Percentiles rank a stretch among this genome's conserved stretches.
Evolutionary conservation across 2,329 filamentous ascomycete genomes (phyloP).

Genomic region (Sclerotinia trifoliorum): DNA sequence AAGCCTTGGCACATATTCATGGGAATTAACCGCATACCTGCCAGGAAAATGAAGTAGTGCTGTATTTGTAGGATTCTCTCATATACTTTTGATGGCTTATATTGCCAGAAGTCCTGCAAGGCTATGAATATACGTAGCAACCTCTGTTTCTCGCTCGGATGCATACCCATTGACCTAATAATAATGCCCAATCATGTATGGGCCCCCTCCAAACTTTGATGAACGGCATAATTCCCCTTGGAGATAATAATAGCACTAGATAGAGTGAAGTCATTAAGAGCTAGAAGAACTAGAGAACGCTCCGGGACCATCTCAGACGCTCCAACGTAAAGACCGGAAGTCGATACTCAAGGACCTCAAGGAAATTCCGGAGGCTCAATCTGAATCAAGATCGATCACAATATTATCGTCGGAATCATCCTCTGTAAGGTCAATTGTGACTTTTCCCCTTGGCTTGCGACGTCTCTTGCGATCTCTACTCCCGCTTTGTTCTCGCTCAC

Average conservation of each 20-base stretch:
- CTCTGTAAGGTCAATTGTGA: slow-evolving; percentile 11
- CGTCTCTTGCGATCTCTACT: background rate
- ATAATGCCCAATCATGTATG: background rate
- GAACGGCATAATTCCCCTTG: background rate
- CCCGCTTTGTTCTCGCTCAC: background rate
- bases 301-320: too few relatives aligned
- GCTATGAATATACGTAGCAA: background rate
- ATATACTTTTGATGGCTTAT: background rate
- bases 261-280: background rate
- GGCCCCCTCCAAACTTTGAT: background rate
- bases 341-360: background rate
- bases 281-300: too few relatives aligned
- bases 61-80: background rate
- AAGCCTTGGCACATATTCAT: background rate
- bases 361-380: background rate
- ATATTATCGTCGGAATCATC: slow-evolving; percentile 5
- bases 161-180: background rate
- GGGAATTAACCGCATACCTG: background rate
- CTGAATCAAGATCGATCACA: background rate
- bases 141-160: background rate
- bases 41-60: background rate
- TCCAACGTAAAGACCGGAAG: background rate
- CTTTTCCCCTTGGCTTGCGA: background rate
- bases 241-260: background rate
- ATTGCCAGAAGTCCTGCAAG: background rate